These are phyloP conservation scores for Kluyveromyces siamensis DNA, from an alignment of 805 yeast genomes.

Conservation along the genomic window DNA sequence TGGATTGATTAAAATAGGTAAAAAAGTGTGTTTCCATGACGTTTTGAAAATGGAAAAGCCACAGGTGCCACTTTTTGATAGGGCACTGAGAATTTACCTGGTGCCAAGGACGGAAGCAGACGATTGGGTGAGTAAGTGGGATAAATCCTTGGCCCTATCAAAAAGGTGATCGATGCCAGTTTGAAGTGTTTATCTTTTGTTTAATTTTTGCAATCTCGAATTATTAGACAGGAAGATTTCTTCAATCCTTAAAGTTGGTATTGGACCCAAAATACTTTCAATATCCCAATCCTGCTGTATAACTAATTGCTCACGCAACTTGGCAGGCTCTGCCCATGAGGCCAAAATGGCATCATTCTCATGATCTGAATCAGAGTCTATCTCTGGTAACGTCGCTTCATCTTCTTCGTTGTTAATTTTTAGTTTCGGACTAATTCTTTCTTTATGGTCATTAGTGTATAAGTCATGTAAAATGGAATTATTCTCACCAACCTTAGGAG, in stretches of 20 bases:
- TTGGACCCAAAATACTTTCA: constrained; percentile 61
- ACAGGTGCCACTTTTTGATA: constrained; percentile 68
- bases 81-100: constrained; percentile 59
- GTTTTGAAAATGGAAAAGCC: constrained; percentile 57
- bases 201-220: constrained; percentile 39
- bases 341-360: constrained; percentile 40
- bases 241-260: constrained; percentile 59
- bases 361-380: constrained; percentile 45
- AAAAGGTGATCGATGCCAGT: constrained; percentile 27
- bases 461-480: constrained; percentile 20
- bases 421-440: constrained; percentile 12
- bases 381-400: constrained; percentile 35
- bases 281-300: constrained; percentile 53
- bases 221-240: constrained; percentile 44
- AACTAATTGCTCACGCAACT: constrained; percentile 36
- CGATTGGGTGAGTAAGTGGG: constrained; percentile 62
- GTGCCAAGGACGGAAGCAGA: constrained; percentile 66
- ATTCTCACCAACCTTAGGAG: background rate
- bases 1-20: constrained; percentile 80
- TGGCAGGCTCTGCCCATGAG: constrained; percentile 59
- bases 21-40: constrained; percentile 55
- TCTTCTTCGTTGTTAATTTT: constrained; percentile 3
- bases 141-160: constrained; percentile 47
- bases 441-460: constrained; percentile 24
- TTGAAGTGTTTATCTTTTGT: background rate